Conservation (phyloP, 2,329 filamentous ascomycete genomes). For the Aspergillus pseudoglaucus region DNA sequence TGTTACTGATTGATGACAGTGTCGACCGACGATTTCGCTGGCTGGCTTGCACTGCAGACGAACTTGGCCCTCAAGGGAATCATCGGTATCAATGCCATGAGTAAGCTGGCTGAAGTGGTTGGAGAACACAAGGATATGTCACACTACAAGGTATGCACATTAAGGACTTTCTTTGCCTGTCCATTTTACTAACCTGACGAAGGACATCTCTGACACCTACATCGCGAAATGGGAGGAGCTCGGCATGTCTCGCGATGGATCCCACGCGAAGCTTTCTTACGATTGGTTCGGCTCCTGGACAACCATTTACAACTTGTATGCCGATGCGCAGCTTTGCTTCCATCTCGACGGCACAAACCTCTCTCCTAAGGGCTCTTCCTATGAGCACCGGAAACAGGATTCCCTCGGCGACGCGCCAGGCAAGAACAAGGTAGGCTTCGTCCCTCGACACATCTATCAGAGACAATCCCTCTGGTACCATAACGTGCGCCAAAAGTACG, state of each 20-base stretch:
- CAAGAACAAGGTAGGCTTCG: conserved; percentile 48
- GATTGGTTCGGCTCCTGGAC: conserved; percentile 76
- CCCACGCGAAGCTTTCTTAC: conserved; percentile 74
- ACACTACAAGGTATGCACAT: conserved; percentile 48
- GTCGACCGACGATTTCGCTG: conserved; percentile 79
- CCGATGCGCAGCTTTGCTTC: conserved; percentile 74
- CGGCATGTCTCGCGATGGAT: conserved; percentile 61
- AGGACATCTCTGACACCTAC: conserved; percentile 59
- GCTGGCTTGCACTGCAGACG: conserved; percentile 69
- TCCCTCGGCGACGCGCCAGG: conserved; percentile 10
- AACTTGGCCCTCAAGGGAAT: conserved; percentile 81
- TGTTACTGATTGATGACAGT: conserved; percentile 40
- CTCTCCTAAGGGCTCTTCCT: conserved; percentile 4
- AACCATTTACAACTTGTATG: conserved; percentile 78
- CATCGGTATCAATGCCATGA: conserved; percentile 73
- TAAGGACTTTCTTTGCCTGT: not conserved
- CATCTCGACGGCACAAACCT: conserved; percentile 49
- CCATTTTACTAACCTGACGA: not conserved
- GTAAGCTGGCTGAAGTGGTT: conserved; percentile 58
- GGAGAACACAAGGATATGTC: conserved; percentile 51
- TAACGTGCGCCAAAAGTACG: conserved; percentile 71
- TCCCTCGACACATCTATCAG: conserved; percentile 69
- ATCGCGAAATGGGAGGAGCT: conserved; percentile 65
- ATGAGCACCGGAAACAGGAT: conserved; percentile 20
- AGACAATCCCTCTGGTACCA: conserved; percentile 77